Evolutionary conservation across 1,284 basidiomycete species (phyloP).

Genomic region (Cerrena zonata): DNA sequence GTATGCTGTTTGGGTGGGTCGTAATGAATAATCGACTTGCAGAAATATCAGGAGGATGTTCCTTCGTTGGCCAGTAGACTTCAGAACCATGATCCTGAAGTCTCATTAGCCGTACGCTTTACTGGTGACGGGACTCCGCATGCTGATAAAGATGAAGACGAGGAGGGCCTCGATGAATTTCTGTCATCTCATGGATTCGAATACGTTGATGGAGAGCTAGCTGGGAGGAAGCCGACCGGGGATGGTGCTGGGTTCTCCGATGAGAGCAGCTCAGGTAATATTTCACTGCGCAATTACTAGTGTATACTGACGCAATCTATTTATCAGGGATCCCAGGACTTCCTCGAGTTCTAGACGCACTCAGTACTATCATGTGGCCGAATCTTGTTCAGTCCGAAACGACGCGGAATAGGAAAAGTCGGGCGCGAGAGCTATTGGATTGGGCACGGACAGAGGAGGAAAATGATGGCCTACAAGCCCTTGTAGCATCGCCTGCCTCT

Average conservation of each 20-base stretch:
- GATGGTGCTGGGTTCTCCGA: constrained; percentile 20
- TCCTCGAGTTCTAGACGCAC: constrained; percentile 64
- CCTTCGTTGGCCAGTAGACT: constrained; percentile 43
- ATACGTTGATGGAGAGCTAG: constrained; percentile 48
- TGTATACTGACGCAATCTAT: neutral
- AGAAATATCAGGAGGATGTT: constrained; percentile 52
- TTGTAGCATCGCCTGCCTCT: constrained; percentile 21
- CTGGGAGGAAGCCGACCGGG: constrained; percentile 17
- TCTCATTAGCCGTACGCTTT: constrained; percentile 61
- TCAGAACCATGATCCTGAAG: constrained; percentile 54
- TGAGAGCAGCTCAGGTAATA: constrained; percentile 23
- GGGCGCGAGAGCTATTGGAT: constrained; percentile 29
- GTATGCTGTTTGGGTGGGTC: constrained; percentile 7
- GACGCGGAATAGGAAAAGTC: constrained; percentile 26
- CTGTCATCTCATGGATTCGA: constrained; percentile 67
- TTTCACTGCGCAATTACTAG: neutral
- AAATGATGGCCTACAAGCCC: constrained; percentile 30
- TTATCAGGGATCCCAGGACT: constrained; percentile 51
- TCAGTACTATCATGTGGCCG: constrained; percentile 83
- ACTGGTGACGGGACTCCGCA: constrained; percentile 17
- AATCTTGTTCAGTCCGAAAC: constrained; percentile 48
- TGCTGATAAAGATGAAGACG: constrained; percentile 28
- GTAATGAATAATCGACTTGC: too few species aligned
- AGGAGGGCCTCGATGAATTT: constrained; percentile 55
- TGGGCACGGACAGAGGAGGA: constrained; percentile 31